Conservation (phyloP, 2,329 filamentous ascomycete species). For the Fulvia fulva region DNA sequence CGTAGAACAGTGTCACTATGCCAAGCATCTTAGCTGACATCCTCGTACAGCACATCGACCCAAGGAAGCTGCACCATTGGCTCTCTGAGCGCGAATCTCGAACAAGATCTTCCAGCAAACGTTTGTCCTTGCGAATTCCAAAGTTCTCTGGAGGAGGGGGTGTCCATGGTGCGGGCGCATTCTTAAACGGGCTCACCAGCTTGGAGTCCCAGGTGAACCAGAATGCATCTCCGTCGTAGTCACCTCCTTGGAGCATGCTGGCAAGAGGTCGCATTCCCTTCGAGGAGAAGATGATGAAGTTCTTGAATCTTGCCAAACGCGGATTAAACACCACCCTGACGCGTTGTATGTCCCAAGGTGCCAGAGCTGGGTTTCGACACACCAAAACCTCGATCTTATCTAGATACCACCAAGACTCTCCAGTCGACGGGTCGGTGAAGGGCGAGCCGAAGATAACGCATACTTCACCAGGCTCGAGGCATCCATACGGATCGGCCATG, state of each 20-base stretch:
- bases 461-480: slow-evolving; percentile 62
- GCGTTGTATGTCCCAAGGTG: slow-evolving; percentile 68
- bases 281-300: slow-evolving; percentile 73
- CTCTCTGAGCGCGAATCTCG: too few species aligned
- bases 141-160: slow-evolving; percentile 32
- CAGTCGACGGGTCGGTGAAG: slow-evolving; percentile 17
- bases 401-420: slow-evolving; percentile 52
- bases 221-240: slow-evolving; percentile 73
- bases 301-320: slow-evolving; percentile 63
- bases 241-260: slow-evolving; percentile 69
- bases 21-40: slow-evolving; percentile 62
- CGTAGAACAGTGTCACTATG: slow-evolving; percentile 60
- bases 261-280: slow-evolving; percentile 62
- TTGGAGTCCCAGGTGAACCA: slow-evolving; percentile 71
- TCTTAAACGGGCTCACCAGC: slow-evolving; percentile 64
- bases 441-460: slow-evolving; percentile 55
- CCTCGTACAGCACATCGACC: slow-evolving; percentile 8
- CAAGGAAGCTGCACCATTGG: too few species aligned
- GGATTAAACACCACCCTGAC: slow-evolving; percentile 49
- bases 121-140: slow-evolving; percentile 51
- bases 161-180: slow-evolving; percentile 53
- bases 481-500: slow-evolving; percentile 61
- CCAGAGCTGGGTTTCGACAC: slow-evolving; percentile 65
- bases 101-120: too few species aligned
- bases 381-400: slow-evolving; percentile 61